Evolutionary conservation across 495 filamentous ascomycete species (phyloP), one percentile per base, ranked within the genome.

Genomic region (Parathielavia hyrcaniae): DNA sequence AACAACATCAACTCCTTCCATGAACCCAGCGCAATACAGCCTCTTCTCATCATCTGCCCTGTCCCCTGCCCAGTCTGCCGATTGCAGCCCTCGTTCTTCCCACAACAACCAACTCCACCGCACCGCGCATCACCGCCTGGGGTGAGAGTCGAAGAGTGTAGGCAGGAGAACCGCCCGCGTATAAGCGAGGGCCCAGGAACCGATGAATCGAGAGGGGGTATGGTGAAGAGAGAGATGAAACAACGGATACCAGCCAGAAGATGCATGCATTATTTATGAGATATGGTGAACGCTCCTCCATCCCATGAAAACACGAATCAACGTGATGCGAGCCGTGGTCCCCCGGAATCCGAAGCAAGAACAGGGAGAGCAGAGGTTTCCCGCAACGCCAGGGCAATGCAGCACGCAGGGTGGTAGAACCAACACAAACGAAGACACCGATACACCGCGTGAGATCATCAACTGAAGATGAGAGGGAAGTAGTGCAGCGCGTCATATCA

Each of bases 51-150:
- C 57, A 5, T 47, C 34, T n/a, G 11, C n/a, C 14, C 20, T 20
- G 13, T 11, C 52, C 11, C 10, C 26, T 38, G 22, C 10, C 39
- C 23, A 19, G 10, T n/a, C n/a, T n/a, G n/a, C 14, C 9, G 16
- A 7, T 16, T 16, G 13, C 16, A 36, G 22, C 48, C 23, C 50
- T n/a, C 17, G 49, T 48, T 50, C 12, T 22, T 35, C 23, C 48
- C 34, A 36, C 38, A 30, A 39, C 10, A 13, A 41, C 1, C 13
- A 35, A 13, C 49, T 40, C 41, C 44, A 41, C 53, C 48, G 22
- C 26, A 30, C 30, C 17, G 54, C 60, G 60, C 36, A 61, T 58
- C 60, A 58, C 60, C 60, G 60, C 60, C 36, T 17, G 34, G 19
- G 38, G 34, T 17, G 36, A 36, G 22, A 41, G 41, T 12, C 14